Conservation (phyloP, 2,329 filamentous ascomycete genomes). For the Pyricularia sp. region DNA sequence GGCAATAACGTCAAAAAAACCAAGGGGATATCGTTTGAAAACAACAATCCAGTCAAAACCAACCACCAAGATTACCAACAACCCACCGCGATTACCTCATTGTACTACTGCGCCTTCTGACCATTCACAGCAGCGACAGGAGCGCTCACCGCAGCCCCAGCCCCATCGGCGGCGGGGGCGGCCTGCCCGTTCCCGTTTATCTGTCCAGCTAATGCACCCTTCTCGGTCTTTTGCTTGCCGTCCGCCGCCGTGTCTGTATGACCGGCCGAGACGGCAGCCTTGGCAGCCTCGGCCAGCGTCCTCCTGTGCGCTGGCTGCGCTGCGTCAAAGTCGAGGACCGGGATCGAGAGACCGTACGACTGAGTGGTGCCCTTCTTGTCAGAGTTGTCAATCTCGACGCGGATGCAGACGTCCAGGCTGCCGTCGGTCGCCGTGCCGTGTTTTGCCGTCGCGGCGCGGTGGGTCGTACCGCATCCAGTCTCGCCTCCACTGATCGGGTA, state of each 20-base stretch:
- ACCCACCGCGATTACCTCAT: background rate
- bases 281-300: background rate
- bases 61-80: background rate
- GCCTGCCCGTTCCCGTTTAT: background rate
- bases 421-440: slow-evolving; percentile 48
- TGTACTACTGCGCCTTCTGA: background rate
- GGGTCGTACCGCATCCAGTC: slow-evolving; percentile 64
- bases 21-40: background rate
- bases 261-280: background rate
- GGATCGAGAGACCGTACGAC: slow-evolving; percentile 81
- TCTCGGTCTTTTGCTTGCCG: background rate
- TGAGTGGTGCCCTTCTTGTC: slow-evolving; percentile 72
- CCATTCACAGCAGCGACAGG: background rate
- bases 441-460: slow-evolving; percentile 58
- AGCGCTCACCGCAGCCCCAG: background rate
- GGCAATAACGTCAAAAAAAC: background rate
- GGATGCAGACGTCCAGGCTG: slow-evolving; percentile 71
- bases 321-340: slow-evolving; percentile 40
- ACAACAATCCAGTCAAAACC: background rate
- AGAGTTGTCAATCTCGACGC: slow-evolving; percentile 79
- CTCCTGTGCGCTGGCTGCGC: slow-evolving; percentile 9
- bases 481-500: slow-evolving; percentile 68
- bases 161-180: background rate
- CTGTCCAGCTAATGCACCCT: slow-evolving; percentile 2
- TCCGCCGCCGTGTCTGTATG: background rate